Evolutionary conservation across 2,329 filamentous ascomycete genomes (phyloP), one percentile per base, ranked within the genome.

Genomic region (Phoma sp.): DNA sequence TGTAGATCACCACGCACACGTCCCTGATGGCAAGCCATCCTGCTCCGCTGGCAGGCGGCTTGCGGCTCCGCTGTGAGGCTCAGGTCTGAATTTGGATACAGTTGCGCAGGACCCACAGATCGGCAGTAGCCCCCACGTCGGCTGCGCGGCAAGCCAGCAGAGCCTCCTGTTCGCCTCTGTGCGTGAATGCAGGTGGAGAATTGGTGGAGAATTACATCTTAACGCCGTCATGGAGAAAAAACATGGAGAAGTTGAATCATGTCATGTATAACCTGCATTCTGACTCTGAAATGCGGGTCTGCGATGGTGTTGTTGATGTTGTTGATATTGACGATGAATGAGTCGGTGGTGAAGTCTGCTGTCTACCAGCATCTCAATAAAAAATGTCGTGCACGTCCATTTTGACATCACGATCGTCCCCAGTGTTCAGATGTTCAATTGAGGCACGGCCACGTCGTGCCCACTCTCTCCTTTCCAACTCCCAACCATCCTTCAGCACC

Each of bases 151-250:
- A 46, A 32, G 34, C 52, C 46, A 50, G 46, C 52, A 51, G 53
- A 56, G 53, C 53, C 53, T 56, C 53, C 47, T 56, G 39, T 25
- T 33, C 28, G 45, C 51, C 51, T 45, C 23, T 34, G 37, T 15
- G 18, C 33, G 33, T 39, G 45, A 38, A 26, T 14, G 33, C 26
- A 33, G 23, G 51, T 49, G 51, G 51, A 45, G 51, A 49, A 49
- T 36, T 46, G 45, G 51, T 54, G 51, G 51, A 34, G 51, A 49
- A 54, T 49, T 54, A 54, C 51, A 54, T 54, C 20, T 33, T 14
- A 17, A 49, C 51, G 38, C 51, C 51, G 51, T 54, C 51, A 54
- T 54, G 51, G 51, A 46, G 45, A 40, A 34, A 36, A 21, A 28
- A 23, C 10, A 45, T 40, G 39, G 39, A 40, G 39, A 54, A 36